Evolutionary conservation across 148 eudicot genomes (phyloP), one percentile per base, ranked within the genome.

Genomic region (Tetragonia tetragonoides): DNA sequence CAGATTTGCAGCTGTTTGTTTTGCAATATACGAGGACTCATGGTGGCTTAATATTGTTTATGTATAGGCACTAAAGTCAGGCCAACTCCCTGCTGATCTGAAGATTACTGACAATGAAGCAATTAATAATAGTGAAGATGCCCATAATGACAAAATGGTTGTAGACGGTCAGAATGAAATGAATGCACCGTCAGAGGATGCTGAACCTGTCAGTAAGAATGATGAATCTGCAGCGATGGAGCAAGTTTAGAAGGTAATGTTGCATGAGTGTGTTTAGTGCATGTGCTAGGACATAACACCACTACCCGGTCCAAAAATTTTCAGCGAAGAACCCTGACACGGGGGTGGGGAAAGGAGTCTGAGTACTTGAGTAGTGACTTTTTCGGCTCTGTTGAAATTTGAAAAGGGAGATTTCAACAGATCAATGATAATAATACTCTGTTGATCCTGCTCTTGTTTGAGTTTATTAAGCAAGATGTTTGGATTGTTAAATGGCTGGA

Each of bases 41-140:
- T 57, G 16, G 46, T 83, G 70, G 75, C 60, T 49, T 74, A 69
- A 61, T 44, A 12, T 39, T 65, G 69, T 71, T 54, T n/a, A 20
- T 75, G 69, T 63, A 70, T 79, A 94, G 98, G 94, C 90, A 66
- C 77, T 94, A 73, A 87, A 89, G 80, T 87, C 97, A 1, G 99
- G 99, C 60, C 89, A 90, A 87, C 90, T 95, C 85, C 99, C 99
- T 63, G 91, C 88, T 39, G 97, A 95, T 82, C 77, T 95, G 49
- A 83, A 74, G 81, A 86, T 90, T 61, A 74, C 81, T n/a, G 90
- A 85, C 46, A 16, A 23, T 72, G 91, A 85, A 46, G 80, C 70
- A 53, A 74, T 68, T 41, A 75, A 79, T 54, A 78, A 46, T 71
- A 79, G 70, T 46, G 88, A 65, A 34, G 84, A 71, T 76, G 65